phyloP scores from a whole-genome alignment of 139 green algal species.

The Chlorella sorokiniana region DNA sequence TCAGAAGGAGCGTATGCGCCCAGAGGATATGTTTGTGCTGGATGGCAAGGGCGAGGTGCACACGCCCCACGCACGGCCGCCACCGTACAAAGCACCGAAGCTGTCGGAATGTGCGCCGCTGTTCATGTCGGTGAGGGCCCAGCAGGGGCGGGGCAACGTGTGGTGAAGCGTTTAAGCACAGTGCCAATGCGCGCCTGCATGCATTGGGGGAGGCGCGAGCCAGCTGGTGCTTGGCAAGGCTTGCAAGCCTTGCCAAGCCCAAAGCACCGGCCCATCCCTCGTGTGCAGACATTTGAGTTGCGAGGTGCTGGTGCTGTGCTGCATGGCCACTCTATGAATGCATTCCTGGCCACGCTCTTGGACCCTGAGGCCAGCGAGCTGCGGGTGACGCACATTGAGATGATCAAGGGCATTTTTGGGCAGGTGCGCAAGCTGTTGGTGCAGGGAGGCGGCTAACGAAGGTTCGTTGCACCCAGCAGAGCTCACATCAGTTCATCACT shows the following conservation, averaged over 20 bases:
- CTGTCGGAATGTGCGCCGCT: slow-evolving; percentile 91
- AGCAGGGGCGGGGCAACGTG: not conserved
- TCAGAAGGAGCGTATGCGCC: slow-evolving; percentile 95
- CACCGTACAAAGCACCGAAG: slow-evolving; percentile 85
- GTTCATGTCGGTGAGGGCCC: slow-evolving; percentile 81
- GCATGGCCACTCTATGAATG: slow-evolving; percentile 89
- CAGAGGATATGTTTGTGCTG: slow-evolving; percentile 95
- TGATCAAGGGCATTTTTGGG: slow-evolving; percentile 87
- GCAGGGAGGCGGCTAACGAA: too few relatives aligned
- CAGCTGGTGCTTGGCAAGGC: not conserved
- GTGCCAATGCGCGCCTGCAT: too few relatives aligned
- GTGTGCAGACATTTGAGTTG: slow-evolving; percentile 86
- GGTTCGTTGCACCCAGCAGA: too few relatives aligned
- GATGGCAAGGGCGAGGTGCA: slow-evolving; percentile 70
- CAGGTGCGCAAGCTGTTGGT: too few relatives aligned
- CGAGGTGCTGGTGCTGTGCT: slow-evolving; percentile 89
- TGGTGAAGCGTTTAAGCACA: not conserved
- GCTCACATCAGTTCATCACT: too few relatives aligned
- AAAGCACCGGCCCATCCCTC: not conserved
- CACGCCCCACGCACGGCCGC: slow-evolving; percentile 63
- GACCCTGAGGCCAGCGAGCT: slow-evolving; percentile 79
- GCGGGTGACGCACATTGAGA: slow-evolving; percentile 90
- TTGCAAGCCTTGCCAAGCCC: not conserved
- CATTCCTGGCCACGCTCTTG: slow-evolving; percentile 89
- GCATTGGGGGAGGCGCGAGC: too few relatives aligned